A percentile compares a stretch with the other conserved stretches of the same genome.
Conservation (phyloP, 2,329 filamentous ascomycete species). For the Lecanicillium sp. region DNA sequence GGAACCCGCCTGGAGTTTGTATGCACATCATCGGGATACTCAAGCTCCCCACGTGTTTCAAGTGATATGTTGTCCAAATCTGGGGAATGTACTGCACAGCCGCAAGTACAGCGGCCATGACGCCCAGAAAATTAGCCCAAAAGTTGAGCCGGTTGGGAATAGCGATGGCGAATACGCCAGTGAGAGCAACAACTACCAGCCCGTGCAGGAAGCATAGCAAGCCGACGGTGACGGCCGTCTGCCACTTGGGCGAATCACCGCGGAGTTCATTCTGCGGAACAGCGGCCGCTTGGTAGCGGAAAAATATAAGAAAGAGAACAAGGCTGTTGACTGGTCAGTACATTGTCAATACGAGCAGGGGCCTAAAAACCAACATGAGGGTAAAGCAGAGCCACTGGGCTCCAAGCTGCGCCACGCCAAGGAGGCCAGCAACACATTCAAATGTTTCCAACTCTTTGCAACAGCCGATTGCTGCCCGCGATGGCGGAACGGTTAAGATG, state of each 20-base stretch:
- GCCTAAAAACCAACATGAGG: conserved; percentile 61
- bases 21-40: conserved; percentile 98
- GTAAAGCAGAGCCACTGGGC: conserved; percentile 89
- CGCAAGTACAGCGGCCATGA: conserved; percentile 71
- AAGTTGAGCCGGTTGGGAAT: conserved; percentile 56
- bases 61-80: conserved; percentile 80
- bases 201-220: conserved; percentile 67
- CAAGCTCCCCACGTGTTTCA: conserved; percentile 82
- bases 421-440: conserved; percentile 75
- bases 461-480: conserved; percentile 74
- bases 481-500: conserved; percentile 80
- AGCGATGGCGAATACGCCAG: conserved; percentile 58
- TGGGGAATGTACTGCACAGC: conserved; percentile 91
- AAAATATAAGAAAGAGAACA: conserved; percentile 90
- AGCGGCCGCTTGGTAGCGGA: conserved; percentile 56
- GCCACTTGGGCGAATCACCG: conserved; percentile 57
- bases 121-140: conserved; percentile 82
- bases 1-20: conserved; percentile 84
- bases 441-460: conserved; percentile 75
- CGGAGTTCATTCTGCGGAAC: conserved; percentile 41
- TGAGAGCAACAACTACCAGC: conserved; percentile 60
- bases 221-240: conserved; percentile 71
- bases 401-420: conserved; percentile 87
- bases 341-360: not conserved
- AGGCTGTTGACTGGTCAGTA: conserved; percentile 50